Conservation (phyloP, 306 rosid genomes). For the Cucumis melo region DNA sequence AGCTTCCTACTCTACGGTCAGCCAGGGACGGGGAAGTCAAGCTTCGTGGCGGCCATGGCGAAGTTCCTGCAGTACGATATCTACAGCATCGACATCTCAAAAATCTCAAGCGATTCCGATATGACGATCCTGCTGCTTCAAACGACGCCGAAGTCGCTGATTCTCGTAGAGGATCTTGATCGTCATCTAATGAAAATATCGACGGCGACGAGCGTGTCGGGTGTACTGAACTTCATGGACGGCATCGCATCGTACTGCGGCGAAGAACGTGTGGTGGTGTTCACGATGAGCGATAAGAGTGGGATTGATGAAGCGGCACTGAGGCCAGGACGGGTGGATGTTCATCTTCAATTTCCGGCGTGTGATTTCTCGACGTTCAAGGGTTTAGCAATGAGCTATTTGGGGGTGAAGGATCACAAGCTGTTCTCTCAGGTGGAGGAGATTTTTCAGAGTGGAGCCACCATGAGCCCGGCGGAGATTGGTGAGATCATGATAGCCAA, state of each 20-base stretch:
- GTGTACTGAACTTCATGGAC: conserved; percentile 77
- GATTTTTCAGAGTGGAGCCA: conserved; percentile 49
- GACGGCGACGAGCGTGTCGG: conserved; percentile 32
- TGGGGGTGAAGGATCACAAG: conserved; percentile 92
- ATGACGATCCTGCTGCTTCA: conserved; percentile 43
- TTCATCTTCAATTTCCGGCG: conserved; percentile 62
- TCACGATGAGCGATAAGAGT: conserved; percentile 54
- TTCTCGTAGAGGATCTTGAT: conserved; percentile 74
- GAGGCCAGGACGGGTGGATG: conserved; percentile 77
- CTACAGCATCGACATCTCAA: conserved; percentile 59
- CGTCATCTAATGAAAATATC: conserved; percentile 24
- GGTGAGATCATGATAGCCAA: conserved; percentile 84
- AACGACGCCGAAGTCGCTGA: conserved; percentile 52
- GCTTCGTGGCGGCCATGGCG: conserved; percentile 88
- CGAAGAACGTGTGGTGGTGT: conserved; percentile 77
- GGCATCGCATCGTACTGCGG: conserved; percentile 61
- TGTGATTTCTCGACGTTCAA: conserved; percentile 82
- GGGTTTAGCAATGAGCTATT: conserved; percentile 44
- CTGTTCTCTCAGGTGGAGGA: conserved; percentile 75
- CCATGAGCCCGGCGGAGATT: conserved; percentile 67
- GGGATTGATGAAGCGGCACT: conserved; percentile 45
- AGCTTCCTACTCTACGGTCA: conserved; percentile 74
- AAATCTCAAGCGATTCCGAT: conserved; percentile 37
- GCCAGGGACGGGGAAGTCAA: conserved; percentile 74
- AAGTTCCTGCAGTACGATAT: conserved; percentile 63